Conservation (phyloP, 345 rosid genomes). For the Gossypium mustelinum region DNA sequence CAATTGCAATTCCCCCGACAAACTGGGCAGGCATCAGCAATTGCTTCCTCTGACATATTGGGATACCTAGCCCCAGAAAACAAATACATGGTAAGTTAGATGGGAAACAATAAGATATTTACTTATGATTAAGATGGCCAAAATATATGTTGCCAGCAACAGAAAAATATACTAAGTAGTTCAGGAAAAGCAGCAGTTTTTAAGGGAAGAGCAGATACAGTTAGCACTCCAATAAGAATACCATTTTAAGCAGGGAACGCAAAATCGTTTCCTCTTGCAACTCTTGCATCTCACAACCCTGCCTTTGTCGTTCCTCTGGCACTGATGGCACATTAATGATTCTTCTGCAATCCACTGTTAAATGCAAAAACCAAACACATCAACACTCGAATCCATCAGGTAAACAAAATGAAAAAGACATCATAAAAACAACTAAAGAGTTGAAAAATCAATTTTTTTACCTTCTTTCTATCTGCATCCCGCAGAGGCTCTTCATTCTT, state of each 20-base stretch:
- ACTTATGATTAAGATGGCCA: neutral
- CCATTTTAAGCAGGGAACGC: constrained; percentile 47
- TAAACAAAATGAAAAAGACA: neutral
- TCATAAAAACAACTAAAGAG: neutral
- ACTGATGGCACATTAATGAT: constrained; percentile 59
- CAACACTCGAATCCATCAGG: neutral
- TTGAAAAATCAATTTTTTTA: neutral
- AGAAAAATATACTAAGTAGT: neutral
- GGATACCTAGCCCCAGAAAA: constrained; percentile 46
- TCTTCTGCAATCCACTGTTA: constrained; percentile 1
- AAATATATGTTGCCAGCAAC: neutral
- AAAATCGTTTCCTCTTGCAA: constrained; percentile 49
- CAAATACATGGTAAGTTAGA: neutral
- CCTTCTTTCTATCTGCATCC: neutral
- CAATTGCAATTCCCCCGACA: constrained; percentile 62
- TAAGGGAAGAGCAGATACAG: neutral
- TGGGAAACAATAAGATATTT: neutral
- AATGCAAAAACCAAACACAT: neutral
- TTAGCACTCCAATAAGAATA: constrained; percentile 17
- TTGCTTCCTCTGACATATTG: constrained; percentile 29
- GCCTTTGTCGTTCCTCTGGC: constrained; percentile 49
- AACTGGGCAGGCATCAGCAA: constrained; percentile 47
- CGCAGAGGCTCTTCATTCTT: constrained; percentile 4
- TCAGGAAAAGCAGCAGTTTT: neutral
- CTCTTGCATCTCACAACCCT: constrained; percentile 38